phyloP scores from a whole-genome alignment of 2,329 filamentous ascomycete species.

The Colletotrichum tamarilloi region DNA sequence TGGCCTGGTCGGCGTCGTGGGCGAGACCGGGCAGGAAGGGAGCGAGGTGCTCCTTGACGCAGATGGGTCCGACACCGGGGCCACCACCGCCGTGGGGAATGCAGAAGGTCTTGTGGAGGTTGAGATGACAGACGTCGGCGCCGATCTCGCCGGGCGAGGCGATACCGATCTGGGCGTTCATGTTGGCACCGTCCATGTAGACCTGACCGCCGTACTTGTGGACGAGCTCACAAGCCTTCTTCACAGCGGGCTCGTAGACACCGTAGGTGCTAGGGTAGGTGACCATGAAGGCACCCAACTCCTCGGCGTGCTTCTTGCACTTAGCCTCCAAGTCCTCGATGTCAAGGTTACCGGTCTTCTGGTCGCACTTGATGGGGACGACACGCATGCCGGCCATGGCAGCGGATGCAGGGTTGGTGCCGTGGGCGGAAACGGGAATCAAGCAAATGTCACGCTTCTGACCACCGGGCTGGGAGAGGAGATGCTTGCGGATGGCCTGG shows the following conservation, averaged over 20 bases:
- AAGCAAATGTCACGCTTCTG: constrained; percentile 90
- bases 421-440: constrained; percentile 94
- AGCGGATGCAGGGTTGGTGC: constrained; percentile 94
- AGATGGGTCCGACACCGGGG: constrained; percentile 93
- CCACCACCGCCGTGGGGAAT: constrained; percentile 96
- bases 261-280: constrained; percentile 97
- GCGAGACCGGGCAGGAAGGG: constrained; percentile 75
- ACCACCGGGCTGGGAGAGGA: constrained; percentile 72
- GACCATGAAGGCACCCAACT: constrained; percentile 94
- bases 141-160: constrained; percentile 96
- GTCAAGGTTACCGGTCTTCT: constrained; percentile 88
- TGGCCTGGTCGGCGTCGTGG: constrained; percentile 54
- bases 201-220: constrained; percentile 92
- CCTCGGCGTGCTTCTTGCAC: constrained; percentile 86
- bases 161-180: constrained; percentile 97
- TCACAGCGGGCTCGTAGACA: constrained; percentile 91
- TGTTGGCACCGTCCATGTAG: constrained; percentile 99
- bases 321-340: constrained; percentile 87
- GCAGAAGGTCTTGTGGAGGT: constrained; percentile 98
- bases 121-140: constrained; percentile 95
- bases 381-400: constrained; percentile 97
- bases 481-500: constrained; percentile 87
- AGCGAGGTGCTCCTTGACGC: constrained; percentile 84
- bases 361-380: constrained; percentile 90
- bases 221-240: constrained; percentile 85